phyloP scores from a whole-genome alignment of 345 rosid genomes.

The Bretschneidera sinensis region DNA sequence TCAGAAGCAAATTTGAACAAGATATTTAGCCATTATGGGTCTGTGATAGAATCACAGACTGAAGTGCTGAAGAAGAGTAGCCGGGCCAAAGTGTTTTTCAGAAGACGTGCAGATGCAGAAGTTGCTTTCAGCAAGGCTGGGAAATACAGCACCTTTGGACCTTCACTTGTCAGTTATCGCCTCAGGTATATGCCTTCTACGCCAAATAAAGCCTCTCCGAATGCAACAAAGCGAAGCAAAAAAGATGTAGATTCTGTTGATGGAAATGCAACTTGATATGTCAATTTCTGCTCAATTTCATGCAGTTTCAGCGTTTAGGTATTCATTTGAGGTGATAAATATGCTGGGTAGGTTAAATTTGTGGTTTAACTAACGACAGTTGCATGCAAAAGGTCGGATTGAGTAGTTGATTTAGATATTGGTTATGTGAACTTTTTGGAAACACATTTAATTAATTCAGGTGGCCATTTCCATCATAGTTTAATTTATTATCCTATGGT shows the following conservation, averaged over 20 bases:
- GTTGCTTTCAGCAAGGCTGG: constrained; percentile 60
- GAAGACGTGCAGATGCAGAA: constrained; percentile 48
- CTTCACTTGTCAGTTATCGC: constrained; percentile 52
- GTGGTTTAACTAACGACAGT: not conserved
- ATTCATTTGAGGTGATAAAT: constrained; percentile 1
- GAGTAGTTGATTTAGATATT: constrained; percentile 11
- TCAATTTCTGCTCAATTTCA: not conserved
- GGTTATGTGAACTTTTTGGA: not conserved
- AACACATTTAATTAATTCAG: too few relatives aligned
- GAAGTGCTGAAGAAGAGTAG: constrained; percentile 41
- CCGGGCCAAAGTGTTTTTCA: constrained; percentile 54
- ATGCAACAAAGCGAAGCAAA: constrained; percentile 15
- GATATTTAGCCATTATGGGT: constrained; percentile 52
- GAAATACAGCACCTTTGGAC: constrained; percentile 55
- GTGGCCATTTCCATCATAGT: not conserved
- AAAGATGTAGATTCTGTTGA: constrained; percentile 9
- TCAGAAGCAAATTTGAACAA: constrained; percentile 37
- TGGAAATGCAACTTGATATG: constrained; percentile 10
- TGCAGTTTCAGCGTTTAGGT: not conserved
- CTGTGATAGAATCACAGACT: constrained; percentile 39
- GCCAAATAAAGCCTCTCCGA: constrained; percentile 16
- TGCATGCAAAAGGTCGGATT: constrained; percentile 9
- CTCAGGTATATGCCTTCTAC: constrained; percentile 31
- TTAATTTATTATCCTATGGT: not conserved
- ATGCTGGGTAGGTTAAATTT: not conserved